Evolutionary conservation across 2,329 filamentous ascomycete species (phyloP), one percentile per base, ranked within the genome.

Genomic region (Claviceps fusiformis): DNA sequence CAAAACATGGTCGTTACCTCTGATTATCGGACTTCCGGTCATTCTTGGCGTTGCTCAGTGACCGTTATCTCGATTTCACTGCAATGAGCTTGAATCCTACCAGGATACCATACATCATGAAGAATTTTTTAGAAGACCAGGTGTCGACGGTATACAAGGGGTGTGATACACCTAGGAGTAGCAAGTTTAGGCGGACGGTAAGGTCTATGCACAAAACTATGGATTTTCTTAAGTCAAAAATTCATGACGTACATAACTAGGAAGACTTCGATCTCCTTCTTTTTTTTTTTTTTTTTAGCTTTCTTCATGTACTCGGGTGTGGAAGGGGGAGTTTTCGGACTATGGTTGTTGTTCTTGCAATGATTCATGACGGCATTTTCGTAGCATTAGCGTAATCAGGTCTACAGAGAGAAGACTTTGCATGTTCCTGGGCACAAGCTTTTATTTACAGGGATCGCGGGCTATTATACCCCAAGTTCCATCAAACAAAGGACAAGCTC

Each of bases 1-100:
- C 62, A 9, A 66, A 62, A 54, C 64, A 64, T 57, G 68, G 66
- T 50, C 68, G 68, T 61, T 67, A 68, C 49, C 78, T 77, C 77
- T 83, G 78, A 80, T 72, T 5, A 31, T 13, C 33, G 19, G 7
- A 41, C 19, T 1, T 29, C 17, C 19, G 19, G 13, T 7, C 10
- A 29, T 6, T 11, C 24, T 43, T 19, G 37, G 15, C 9, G 3
- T 43, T 43, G 8, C 27, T 5, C 3, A 15, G 31, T 17, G 13
- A 50, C 48, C 37, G n/a, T 7, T 24, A n/a, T 35, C 11, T 37
- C 11, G 33, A 50, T 7, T 17, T 39, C 31, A 49, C 15, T 41
- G 3, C 39, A 49, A 27, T 15, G 9, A 11, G n/a, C 17, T 24
- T 24, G 24, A 3, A 2, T 24, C 24, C 24, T 24, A 3, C 24